Percentiles rank a stretch among this genome's conserved stretches.
phyloP scores from a whole-genome alignment of 2,329 filamentous ascomycete species.

The Aspergillus neotritici region DNA sequence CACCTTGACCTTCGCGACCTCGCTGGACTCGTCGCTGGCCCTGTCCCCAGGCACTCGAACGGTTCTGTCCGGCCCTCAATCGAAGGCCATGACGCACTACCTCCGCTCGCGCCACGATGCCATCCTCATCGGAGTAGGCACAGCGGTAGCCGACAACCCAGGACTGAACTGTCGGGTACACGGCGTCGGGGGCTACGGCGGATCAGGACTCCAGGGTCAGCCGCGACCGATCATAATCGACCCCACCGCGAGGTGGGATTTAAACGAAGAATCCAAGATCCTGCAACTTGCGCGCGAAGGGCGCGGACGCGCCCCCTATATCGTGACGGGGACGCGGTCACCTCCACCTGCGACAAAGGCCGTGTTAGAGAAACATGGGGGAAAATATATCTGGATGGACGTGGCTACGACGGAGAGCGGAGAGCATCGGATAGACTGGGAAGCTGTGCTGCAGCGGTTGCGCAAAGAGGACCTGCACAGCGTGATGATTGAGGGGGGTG shows the following conservation, averaged over 20 bases:
- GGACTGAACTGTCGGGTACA: conserved; percentile 76
- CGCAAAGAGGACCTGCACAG: conserved; percentile 57
- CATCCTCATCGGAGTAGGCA: conserved; percentile 79
- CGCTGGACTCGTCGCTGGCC: conserved; percentile 71
- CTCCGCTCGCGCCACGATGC: conserved; percentile 79
- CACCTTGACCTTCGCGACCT: conserved; percentile 83
- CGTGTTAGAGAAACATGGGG: conserved; percentile 26
- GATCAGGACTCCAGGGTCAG: conserved; percentile 50
- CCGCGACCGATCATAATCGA: conserved; percentile 78
- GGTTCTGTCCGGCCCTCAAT: conserved; percentile 69
- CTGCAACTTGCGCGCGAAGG: conserved; percentile 57
- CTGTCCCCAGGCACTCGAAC: conserved; percentile 70
- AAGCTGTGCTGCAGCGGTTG: conserved; percentile 53
- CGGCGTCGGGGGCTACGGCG: conserved; percentile 50
- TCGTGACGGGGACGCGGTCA: conserved; percentile 45
- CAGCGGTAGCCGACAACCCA: conserved; percentile 77
- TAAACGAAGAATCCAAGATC: conserved; percentile 56
- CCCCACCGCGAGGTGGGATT: conserved; percentile 64
- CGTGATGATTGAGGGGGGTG: conserved; percentile 89
- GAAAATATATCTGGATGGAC: conserved; percentile 26
- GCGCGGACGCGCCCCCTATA: conserved; percentile 64
- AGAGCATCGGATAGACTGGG: conserved; percentile 49
- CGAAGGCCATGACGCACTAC: conserved; percentile 91
- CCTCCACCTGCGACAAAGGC: conserved; percentile 12
- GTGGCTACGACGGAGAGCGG: conserved; percentile 9